Evolutionary conservation across 2,329 filamentous ascomycete genomes (phyloP).

Genomic region (Scolecobasidium constrictum): DNA sequence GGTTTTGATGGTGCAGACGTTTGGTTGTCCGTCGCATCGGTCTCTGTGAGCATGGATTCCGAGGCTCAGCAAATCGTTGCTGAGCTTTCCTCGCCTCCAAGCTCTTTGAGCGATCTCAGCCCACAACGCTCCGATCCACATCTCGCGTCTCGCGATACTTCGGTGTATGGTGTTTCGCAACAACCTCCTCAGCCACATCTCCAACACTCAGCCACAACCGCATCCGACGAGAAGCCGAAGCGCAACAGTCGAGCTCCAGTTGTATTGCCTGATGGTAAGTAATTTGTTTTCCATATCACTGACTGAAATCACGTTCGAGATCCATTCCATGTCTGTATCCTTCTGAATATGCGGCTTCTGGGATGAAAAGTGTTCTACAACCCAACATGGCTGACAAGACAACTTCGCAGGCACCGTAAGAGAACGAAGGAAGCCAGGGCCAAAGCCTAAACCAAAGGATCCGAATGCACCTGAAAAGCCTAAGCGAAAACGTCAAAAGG

Average conservation of each 20-base stretch:
- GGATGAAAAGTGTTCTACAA: too few species aligned
- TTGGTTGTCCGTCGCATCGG: too few species aligned
- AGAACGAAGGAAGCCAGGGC: slow-evolving; percentile 48
- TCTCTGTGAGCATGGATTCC: too few species aligned
- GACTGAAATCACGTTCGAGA: too few species aligned
- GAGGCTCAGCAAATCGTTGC: slow-evolving; percentile 3
- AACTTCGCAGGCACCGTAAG: slow-evolving; percentile 40
- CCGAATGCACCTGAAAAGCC: slow-evolving; percentile 19
- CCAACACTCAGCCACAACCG: slow-evolving; percentile 24
- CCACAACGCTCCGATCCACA: slow-evolving; percentile 5
- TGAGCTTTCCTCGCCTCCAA: slow-evolving; percentile 5
- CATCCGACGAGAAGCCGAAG: slow-evolving; percentile 31
- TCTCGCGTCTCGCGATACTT: slow-evolving; percentile 4
- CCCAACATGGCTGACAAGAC: too few species aligned
- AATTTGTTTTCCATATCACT: background rate
- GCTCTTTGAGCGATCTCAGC: slow-evolving; percentile 7
- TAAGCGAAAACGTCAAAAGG: slow-evolving; percentile 4
- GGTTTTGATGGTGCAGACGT: too few species aligned
- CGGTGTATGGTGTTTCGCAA: slow-evolving; percentile 12
- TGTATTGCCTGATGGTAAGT: slow-evolving; percentile 18
- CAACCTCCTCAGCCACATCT: slow-evolving; percentile 15
- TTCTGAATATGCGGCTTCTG: too few species aligned
- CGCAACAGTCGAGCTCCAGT: slow-evolving; percentile 33
- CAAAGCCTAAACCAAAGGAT: slow-evolving; percentile 46
- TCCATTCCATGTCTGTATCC: too few species aligned